A percentile compares a stretch with the other conserved stretches of the same genome.
These are phyloP conservation scores for Cercophora scortea DNA, from an alignment of 495 filamentous ascomycete species.

Conservation along the genomic window DNA sequence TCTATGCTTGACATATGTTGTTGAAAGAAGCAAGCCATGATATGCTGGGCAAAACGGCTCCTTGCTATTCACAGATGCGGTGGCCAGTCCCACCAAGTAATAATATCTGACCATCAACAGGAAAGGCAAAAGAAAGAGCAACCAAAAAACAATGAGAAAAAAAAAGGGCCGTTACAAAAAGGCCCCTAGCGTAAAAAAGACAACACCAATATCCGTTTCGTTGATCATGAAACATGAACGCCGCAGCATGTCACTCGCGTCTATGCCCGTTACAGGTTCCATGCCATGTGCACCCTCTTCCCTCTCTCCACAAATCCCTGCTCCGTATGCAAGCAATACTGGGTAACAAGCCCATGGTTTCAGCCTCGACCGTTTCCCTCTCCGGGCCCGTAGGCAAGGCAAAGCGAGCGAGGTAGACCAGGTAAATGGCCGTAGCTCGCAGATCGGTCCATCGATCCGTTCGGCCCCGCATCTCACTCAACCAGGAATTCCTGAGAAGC, in stretches of 20 bases:
- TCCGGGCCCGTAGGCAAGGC: too few species aligned
- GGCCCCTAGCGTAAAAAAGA: neutral
- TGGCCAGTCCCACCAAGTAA: too few species aligned
- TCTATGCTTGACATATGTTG: too few species aligned
- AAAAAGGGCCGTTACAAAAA: neutral
- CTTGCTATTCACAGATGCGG: too few species aligned
- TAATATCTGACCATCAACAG: neutral
- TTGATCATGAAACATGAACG: conserved; percentile 12
- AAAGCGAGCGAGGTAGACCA: too few species aligned
- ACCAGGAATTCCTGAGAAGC: neutral
- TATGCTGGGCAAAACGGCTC: too few species aligned
- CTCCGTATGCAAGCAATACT: neutral
- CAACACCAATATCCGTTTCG: conserved; percentile 1
- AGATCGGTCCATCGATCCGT: too few species aligned
- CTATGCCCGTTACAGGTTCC: conserved; percentile 4
- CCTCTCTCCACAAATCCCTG: neutral
- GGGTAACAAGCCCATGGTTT: neutral
- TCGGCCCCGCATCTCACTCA: too few species aligned
- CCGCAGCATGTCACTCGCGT: conserved; percentile 10
- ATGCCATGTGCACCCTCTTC: neutral
- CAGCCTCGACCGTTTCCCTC: too few species aligned
- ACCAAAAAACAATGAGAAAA: neutral
- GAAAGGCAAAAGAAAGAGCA: neutral
- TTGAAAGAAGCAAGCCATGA: too few species aligned
- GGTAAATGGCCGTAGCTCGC: too few species aligned